Evolutionary conservation across 2,329 filamentous ascomycete genomes (phyloP), one percentile per base, ranked within the genome.

Genomic region (Pezicula radicicola): DNA sequence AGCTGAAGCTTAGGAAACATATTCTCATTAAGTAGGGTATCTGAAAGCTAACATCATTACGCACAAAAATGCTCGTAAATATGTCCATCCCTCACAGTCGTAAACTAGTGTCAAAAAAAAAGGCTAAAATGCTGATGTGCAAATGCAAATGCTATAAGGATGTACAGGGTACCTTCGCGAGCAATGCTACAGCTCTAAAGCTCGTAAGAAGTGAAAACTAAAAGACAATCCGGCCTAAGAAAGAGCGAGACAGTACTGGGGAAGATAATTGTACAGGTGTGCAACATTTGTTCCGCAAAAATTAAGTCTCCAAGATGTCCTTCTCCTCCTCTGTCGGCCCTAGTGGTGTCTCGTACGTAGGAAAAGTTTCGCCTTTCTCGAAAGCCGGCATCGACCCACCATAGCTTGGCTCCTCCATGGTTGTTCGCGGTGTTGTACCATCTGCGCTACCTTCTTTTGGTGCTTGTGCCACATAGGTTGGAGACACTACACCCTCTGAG

Each of bases 381-480:
- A 76, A 80, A n/a, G 69, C 63, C 12, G 71, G 65, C 3, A 77
- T 75, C 2, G 79, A 77, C 6, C 78, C 78, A 48, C 69, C 63
- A 59, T 78, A 81, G 56, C 74, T 75, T 16, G 78, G 76, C 44
- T 73, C 63, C 19, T 68, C 64, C 25, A 77, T 72, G 6, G 62
- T 59, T 8, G 56, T 54, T 49, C 55, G 44, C 25, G 57, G 56
- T 10, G 57, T 57, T 16, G 55, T 51, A 9, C 43, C 53, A 18
- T 49, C 49, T 18, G 49, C 19, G 27, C 30, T 48, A 44, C 49
- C 49, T 48, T 44, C 48, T 18, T 63, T 54, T 9, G 71, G 66
- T 16, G 67, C 65, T 46, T 68, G 72, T 52, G 72, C 65, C 53
- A 73, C 68, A 63, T 77, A 76, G 47, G 72, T 75, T 43, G 75